A percentile compares a stretch with the other conserved stretches of the same genome.
These are phyloP conservation scores for Anaeramoeba ignava DNA, from an alignment of 78 protist genomes.

Conservation along the genomic window DNA sequence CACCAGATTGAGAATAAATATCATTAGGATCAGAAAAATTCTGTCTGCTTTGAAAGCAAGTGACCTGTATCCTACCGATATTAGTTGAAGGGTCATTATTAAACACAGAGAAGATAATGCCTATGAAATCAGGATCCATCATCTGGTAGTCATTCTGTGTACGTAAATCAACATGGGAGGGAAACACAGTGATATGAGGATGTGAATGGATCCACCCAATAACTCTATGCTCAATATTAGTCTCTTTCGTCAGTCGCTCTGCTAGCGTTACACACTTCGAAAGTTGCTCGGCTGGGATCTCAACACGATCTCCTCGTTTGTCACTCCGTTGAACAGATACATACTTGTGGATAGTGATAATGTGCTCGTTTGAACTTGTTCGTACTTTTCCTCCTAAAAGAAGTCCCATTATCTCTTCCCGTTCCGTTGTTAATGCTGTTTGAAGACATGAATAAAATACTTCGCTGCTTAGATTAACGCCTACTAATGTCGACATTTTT, in stretches of 20 bases:
- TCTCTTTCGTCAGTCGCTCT: conserved; percentile 14
- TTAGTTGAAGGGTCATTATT: conserved; percentile 9
- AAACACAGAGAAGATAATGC: conserved; percentile 43
- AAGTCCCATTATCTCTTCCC: conserved; percentile 55
- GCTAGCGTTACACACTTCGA: conserved; percentile 27
- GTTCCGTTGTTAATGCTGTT: conserved; percentile 43
- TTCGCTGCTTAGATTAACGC: neutral
- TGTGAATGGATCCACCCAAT: conserved; percentile 68
- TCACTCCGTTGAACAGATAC: conserved; percentile 2
- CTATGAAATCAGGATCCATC: conserved; percentile 27
- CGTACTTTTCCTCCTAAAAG: conserved; percentile 31
- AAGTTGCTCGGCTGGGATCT: conserved; percentile 45
- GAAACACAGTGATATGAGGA: conserved; percentile 59
- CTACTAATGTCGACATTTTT: no score
- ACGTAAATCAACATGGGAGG: conserved; percentile 41
- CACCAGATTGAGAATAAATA: neutral
- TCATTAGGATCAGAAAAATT: no score
- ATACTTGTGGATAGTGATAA: neutral
- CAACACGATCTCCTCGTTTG: conserved; percentile 45
- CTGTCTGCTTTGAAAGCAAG: neutral
- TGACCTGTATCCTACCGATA: neutral
- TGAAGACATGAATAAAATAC: neutral
- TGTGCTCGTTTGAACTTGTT: neutral
- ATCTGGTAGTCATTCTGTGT: conserved; percentile 29
- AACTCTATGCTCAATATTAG: conserved; percentile 24